These are phyloP conservation scores for Ampelomyces quisqualis DNA, from an alignment of 2,329 filamentous ascomycete species.

Conservation along the genomic window DNA sequence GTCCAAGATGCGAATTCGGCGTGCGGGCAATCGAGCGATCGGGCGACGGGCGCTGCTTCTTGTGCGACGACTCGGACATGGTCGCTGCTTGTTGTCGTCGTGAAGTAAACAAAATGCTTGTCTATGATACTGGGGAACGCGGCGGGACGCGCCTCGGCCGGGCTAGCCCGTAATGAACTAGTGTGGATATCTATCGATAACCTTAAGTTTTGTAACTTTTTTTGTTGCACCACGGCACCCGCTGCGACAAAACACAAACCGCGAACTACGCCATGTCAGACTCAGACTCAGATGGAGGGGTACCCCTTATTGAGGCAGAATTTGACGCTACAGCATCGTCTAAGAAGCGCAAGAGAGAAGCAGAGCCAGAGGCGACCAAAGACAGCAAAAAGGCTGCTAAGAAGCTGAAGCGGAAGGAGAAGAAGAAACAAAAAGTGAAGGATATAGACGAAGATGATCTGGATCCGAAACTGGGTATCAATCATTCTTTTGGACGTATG, in stretches of 20 bases:
- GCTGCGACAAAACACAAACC: slow-evolving; percentile 22
- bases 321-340: slow-evolving; percentile 36
- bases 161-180: slow-evolving; percentile 9
- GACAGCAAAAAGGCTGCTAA: slow-evolving; percentile 41
- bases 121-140: slow-evolving; percentile 26
- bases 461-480: slow-evolving; percentile 59
- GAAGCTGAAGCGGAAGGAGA: slow-evolving; percentile 51
- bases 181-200: slow-evolving; percentile 35
- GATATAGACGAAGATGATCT: slow-evolving; percentile 64
- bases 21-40: slow-evolving; percentile 32
- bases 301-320: slow-evolving; percentile 49
- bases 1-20: slow-evolving; percentile 22
- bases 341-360: slow-evolving; percentile 48
- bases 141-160: slow-evolving; percentile 16
- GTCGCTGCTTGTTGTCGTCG: slow-evolving; percentile 9
- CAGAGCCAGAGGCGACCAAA: slow-evolving; percentile 31
- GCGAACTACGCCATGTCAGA: slow-evolving; percentile 46
- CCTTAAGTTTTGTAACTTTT: slow-evolving; percentile 26
- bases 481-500: slow-evolving; percentile 78
- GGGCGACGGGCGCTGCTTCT: slow-evolving; percentile 38
- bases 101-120: slow-evolving; percentile 7
- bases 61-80: slow-evolving; percentile 43
- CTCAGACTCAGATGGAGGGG: slow-evolving; percentile 46
- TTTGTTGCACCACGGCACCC: slow-evolving; percentile 15
- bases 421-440: slow-evolving; percentile 58